Conservation (phyloP, 257 asterid genomes). For the Solanum pinnatisectum region DNA sequence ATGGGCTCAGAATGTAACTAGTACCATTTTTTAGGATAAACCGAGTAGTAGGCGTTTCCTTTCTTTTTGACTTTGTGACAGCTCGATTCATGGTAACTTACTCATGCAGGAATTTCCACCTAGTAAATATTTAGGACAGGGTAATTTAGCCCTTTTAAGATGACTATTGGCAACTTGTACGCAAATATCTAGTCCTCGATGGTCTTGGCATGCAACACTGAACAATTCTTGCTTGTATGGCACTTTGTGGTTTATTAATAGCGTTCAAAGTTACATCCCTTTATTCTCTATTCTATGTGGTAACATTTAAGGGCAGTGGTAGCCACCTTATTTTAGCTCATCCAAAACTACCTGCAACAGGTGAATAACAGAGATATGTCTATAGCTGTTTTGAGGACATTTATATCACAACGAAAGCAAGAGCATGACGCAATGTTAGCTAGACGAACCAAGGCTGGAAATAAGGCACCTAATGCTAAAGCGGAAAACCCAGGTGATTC, state of each 20-base stretch:
- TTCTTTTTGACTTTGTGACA: neutral
- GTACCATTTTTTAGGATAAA: neutral
- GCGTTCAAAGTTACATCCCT: neutral
- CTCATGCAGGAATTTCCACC: neutral
- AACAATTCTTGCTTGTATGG: neutral
- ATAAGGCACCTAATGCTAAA: constrained; percentile 18
- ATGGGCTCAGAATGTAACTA: neutral
- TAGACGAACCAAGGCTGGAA: constrained; percentile 40
- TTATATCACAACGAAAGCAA: constrained; percentile 49
- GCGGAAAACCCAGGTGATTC: constrained; percentile 16
- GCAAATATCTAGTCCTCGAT: neutral
- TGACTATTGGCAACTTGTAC: neutral
- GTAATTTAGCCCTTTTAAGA: neutral
- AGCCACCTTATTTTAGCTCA: neutral
- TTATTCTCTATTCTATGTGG: neutral
- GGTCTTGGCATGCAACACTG: neutral
- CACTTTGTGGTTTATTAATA: neutral
- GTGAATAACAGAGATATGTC: constrained; percentile 96
- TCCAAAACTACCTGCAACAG: constrained; percentile 29
- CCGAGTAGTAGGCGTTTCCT: neutral
- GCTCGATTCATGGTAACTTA: neutral
- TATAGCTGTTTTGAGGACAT: constrained; percentile 83
- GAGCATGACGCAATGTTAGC: constrained; percentile 56
- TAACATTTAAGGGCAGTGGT: neutral
- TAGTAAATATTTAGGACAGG: neutral